Evolutionary conservation across 2,329 filamentous ascomycete species (phyloP).

Genomic region (Diaporthe nobilis): DNA sequence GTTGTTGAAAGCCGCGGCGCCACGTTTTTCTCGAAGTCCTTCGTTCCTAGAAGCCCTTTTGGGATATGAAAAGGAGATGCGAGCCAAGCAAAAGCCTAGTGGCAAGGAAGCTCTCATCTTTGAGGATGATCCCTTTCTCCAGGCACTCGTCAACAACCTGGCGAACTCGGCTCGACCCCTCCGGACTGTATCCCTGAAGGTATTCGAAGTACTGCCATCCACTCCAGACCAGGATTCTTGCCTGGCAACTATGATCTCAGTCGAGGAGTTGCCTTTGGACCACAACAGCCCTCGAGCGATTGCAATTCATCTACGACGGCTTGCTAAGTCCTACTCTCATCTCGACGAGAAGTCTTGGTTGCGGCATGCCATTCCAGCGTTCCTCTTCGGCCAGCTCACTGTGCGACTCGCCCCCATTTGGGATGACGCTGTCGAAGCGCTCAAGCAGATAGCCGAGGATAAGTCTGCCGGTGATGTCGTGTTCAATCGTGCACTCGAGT

Average conservation of each 20-base stretch:
- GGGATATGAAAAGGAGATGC: constrained; percentile 63
- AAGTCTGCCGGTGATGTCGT: constrained; percentile 81
- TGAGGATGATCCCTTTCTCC: constrained; percentile 73
- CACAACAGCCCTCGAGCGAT: constrained; percentile 83
- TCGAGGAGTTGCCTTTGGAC: constrained; percentile 84
- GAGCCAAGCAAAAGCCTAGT: constrained; percentile 45
- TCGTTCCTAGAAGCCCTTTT: constrained; percentile 77
- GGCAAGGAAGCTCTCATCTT: constrained; percentile 61
- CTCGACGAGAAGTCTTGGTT: constrained; percentile 75
- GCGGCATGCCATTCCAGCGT: constrained; percentile 80
- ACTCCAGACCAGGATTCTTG: constrained; percentile 64
- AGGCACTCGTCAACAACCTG: constrained; percentile 79
- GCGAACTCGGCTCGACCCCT: constrained; percentile 81
- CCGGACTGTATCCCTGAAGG: constrained; percentile 78
- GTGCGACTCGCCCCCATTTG: constrained; percentile 88
- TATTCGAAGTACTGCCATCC: constrained; percentile 75
- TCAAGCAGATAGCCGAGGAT: constrained; percentile 81
- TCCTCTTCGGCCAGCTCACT: constrained; percentile 90
- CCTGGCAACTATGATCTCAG: constrained; percentile 78
- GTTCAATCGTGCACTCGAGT: constrained; percentile 80
- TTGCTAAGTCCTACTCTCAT: constrained; percentile 75
- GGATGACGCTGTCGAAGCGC: constrained; percentile 83
- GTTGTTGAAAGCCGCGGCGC: constrained; percentile 75
- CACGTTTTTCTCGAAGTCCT: constrained; percentile 74
- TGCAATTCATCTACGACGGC: constrained; percentile 87